These are phyloP conservation scores for Leccinum griseonigrum DNA, from an alignment of 1,284 basidiomycete genomes.

Conservation along the genomic window DNA sequence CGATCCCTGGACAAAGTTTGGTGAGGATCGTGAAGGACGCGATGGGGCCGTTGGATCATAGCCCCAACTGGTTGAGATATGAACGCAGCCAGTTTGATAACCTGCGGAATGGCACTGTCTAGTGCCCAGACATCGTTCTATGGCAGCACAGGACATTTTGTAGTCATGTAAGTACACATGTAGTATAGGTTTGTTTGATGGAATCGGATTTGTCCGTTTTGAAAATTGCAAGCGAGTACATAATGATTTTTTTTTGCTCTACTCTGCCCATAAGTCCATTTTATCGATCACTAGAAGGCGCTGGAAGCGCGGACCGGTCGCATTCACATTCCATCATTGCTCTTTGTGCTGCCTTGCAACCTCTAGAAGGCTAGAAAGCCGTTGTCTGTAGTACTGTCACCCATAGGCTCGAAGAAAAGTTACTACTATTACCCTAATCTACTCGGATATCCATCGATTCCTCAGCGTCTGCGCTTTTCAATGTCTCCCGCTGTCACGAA, in stretches of 20 bases:
- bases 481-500: conserved; percentile 61
- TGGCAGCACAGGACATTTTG: not conserved
- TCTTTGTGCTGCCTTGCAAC: not conserved
- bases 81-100: conserved; percentile 75
- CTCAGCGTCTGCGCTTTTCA: conserved; percentile 6
- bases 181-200: not conserved
- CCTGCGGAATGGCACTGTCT: conserved; percentile 54
- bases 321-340: not conserved
- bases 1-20: conserved; percentile 58
- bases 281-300: not conserved
- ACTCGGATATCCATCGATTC: conserved; percentile 18
- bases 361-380: not conserved
- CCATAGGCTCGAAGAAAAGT: conserved; percentile 24
- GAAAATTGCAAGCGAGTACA: not conserved
- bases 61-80: conserved; percentile 71
- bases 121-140: conserved; percentile 8
- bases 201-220: not conserved
- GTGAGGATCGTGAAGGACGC: conserved; percentile 67
- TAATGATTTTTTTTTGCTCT: not conserved
- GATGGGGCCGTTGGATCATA: conserved; percentile 70
- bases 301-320: not conserved
- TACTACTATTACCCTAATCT: conserved; percentile 19
- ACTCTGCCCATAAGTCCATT: not conserved
- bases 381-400: conserved; percentile 20
- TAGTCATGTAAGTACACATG: not conserved